Base-by-base conservation (phyloP, 208 protist genomes). In the Acanthamoeba healyi region DNA sequence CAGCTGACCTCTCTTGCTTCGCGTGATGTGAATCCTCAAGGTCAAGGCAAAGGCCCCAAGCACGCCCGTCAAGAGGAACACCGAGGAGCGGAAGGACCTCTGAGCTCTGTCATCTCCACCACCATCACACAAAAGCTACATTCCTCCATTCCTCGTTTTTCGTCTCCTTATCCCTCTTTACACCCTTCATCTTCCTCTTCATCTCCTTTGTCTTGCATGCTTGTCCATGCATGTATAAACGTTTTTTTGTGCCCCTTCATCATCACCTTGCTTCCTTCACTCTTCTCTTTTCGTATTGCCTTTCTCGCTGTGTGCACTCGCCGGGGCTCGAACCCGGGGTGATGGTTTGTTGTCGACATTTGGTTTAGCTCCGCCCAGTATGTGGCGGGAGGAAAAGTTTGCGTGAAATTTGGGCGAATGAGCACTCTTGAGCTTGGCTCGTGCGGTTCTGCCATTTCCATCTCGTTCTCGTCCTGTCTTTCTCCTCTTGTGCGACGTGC, bases 381-480 rank as follows among this genome's bases (percentile, higher is more conserved):
- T n/a, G n/a, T n/a, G n/a, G n/a, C n/a, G n/a, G n/a, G n/a, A n/a
- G n/a, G n/a, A n/a, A n/a, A n/a, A n/a, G 22, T 32, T 46, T 17
- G 9, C 36, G 19, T 0, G 67, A 44, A 44, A 79, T 46, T 44
- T 44, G 67, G 36, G 67, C 9, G 36, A 46, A 79, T 46, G 29
- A 5, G 22, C 67, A 5, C 19, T 2, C 5, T 46, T 2, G 15
- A 5, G 4, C 26, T 36, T 38, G 26, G 6, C 38, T 46, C n/a
- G n/a, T n/a, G n/a, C n/a, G n/a, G n/a, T 24, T 4, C 36, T 44
- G 36, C 22, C 67, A 44, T 79, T 79, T 79, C 32, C 7, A 46
- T 38, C 67, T 79, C n/a, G 67, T 19, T 36, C 67, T 26, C 61
- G 67, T 9, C 36, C 67, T 86, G 77, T 86, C 77, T 49, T 14